Percentiles rank a stretch among this genome's conserved stretches.
phyloP scores from a whole-genome alignment of 2,329 filamentous ascomycete genomes.

The Catunica adiposa region DNA sequence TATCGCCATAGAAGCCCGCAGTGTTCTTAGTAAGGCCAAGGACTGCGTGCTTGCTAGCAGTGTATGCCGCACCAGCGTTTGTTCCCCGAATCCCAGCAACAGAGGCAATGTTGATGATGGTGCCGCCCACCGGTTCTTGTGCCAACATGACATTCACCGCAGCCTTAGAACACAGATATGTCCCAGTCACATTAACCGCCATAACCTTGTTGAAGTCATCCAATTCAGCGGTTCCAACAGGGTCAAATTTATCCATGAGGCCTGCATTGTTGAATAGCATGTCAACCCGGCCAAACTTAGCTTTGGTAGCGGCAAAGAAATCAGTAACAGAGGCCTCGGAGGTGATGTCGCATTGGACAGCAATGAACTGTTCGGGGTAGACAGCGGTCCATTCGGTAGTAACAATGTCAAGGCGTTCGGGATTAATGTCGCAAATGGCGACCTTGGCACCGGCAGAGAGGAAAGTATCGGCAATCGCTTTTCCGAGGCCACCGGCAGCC shows the following conservation, averaged over 20 bases:
- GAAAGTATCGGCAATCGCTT: slow-evolving; percentile 19
- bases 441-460: slow-evolving; percentile 20
- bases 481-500: slow-evolving; percentile 16
- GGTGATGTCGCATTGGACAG: slow-evolving; percentile 22
- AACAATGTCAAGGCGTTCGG: slow-evolving; percentile 16
- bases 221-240: slow-evolving; percentile 30
- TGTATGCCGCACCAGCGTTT: slow-evolving; percentile 31
- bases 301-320: slow-evolving; percentile 17
- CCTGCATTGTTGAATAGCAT: slow-evolving; percentile 42
- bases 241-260: slow-evolving; percentile 39
- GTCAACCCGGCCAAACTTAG: slow-evolving; percentile 24
- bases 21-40: slow-evolving; percentile 40
- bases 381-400: slow-evolving; percentile 18
- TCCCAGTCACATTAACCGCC: slow-evolving; percentile 38
- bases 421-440: slow-evolving; percentile 23
- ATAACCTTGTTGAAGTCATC: slow-evolving; percentile 37
- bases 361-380: slow-evolving; percentile 17
- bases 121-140: slow-evolving; percentile 21
- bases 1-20: slow-evolving; percentile 35
- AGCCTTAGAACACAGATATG: slow-evolving; percentile 34
- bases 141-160: slow-evolving; percentile 25
- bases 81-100: slow-evolving; percentile 28
- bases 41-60: slow-evolving; percentile 36
- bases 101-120: slow-evolving; percentile 37
- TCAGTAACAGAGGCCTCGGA: slow-evolving; percentile 21